These are phyloP conservation scores for Zasmidium cellare DNA, from an alignment of 2,329 filamentous ascomycete species.

Conservation along the genomic window DNA sequence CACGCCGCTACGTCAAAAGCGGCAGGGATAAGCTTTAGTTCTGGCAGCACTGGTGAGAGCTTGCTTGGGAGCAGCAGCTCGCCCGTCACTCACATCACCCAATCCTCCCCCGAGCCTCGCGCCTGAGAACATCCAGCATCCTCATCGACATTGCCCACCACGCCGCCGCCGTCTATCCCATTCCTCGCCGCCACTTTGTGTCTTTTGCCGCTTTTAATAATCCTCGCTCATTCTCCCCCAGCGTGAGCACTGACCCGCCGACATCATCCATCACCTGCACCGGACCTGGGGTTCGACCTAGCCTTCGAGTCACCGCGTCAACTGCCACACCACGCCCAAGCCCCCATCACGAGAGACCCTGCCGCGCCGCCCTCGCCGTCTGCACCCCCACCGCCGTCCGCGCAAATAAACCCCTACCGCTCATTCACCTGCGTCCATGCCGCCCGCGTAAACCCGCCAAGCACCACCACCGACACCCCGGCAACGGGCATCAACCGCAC, in stretches of 20 bases:
- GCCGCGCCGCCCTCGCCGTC: background rate
- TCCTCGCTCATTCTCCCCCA: conserved; percentile 2
- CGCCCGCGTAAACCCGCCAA: conserved; percentile 13
- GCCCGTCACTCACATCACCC: too few relatives aligned
- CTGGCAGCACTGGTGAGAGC: background rate
- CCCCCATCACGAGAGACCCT: conserved; percentile 12
- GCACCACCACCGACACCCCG: conserved; percentile 9
- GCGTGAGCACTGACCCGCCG: background rate
- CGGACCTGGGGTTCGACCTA: background rate
- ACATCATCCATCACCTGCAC: background rate
- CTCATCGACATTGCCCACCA: background rate
- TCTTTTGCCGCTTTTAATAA: background rate
- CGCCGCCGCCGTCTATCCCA: background rate
- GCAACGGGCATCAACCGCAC: conserved; percentile 6
- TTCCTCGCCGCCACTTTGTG: background rate
- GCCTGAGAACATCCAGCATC: background rate
- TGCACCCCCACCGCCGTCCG: background rate
- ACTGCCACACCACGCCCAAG: background rate
- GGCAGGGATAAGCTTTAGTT: background rate
- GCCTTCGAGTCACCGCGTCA: conserved; percentile 10
- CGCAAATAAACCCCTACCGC: conserved; percentile 5
- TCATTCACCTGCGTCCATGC: conserved; percentile 7
- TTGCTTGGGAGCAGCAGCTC: background rate
- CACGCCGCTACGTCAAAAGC: background rate
- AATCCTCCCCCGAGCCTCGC: background rate